Conservation (phyloP, 768 basidiomycete species). For the Phylloporus scabripes region DNA sequence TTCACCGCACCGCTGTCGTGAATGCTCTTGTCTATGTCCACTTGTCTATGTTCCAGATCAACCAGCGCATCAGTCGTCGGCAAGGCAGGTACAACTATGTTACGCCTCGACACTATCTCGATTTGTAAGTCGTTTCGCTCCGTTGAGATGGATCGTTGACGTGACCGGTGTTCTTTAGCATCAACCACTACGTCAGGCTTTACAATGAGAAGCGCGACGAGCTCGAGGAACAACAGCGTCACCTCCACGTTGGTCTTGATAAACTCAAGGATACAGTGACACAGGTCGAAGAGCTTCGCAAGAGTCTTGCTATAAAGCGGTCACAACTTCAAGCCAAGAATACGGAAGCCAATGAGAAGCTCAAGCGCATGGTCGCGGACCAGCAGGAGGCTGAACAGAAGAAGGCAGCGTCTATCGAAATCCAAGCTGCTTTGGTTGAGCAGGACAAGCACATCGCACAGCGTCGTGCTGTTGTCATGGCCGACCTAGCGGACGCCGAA, state of each 20-base stretch:
- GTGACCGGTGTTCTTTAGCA: slow-evolving; percentile 43
- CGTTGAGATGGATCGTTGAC: background rate
- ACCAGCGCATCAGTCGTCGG: slow-evolving; percentile 79
- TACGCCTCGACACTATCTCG: slow-evolving; percentile 95
- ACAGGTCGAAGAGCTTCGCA: slow-evolving; percentile 93
- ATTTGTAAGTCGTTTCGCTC: slow-evolving; percentile 71
- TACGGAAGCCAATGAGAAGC: slow-evolving; percentile 93
- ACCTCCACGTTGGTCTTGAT: slow-evolving; percentile 95
- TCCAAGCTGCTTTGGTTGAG: slow-evolving; percentile 88
- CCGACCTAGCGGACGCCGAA: slow-evolving; percentile 94
- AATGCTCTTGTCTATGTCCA: slow-evolving; percentile 94
- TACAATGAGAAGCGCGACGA: slow-evolving; percentile 97
- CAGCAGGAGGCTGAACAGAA: slow-evolving; percentile 99
- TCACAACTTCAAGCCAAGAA: slow-evolving; percentile 91
- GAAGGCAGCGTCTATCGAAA: slow-evolving; percentile 93
- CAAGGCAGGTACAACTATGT: slow-evolving; percentile 97
- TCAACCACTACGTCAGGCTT: slow-evolving; percentile 93
- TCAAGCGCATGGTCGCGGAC: slow-evolving; percentile 96
- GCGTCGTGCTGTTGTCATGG: slow-evolving; percentile 83
- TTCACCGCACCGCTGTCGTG: slow-evolving; percentile 86
- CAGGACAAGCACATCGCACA: slow-evolving; percentile 89
- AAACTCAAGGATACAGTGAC: slow-evolving; percentile 94
- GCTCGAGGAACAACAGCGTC: slow-evolving; percentile 96
- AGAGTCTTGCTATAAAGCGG: slow-evolving; percentile 91
- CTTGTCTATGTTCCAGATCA: slow-evolving; percentile 82